These are phyloP conservation scores for Sistotremastrum niveocremeum DNA, from an alignment of 768 basidiomycete genomes.

Conservation along the genomic window DNA sequence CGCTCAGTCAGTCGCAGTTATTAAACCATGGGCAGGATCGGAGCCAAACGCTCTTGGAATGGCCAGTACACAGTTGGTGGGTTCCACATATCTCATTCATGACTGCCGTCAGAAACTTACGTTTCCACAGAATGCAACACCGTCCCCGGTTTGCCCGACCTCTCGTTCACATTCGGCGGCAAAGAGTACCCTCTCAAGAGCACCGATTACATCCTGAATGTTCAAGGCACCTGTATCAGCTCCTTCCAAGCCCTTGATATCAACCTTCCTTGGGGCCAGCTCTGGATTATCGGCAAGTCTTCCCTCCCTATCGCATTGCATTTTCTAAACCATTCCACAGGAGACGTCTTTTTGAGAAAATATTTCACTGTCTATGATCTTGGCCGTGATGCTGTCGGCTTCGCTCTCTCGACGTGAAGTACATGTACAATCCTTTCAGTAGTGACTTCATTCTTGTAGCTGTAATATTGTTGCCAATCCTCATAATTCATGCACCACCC, in stretches of 20 bases:
- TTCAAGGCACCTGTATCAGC: slow-evolving; percentile 88
- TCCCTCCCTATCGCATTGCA: neutral
- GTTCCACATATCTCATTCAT: too few species aligned
- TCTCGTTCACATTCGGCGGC: slow-evolving; percentile 75
- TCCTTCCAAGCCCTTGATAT: slow-evolving; percentile 89
- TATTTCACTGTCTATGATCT: slow-evolving; percentile 88
- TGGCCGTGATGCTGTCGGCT: slow-evolving; percentile 67
- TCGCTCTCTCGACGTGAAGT: slow-evolving; percentile 38
- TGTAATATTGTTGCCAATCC: too few species aligned
- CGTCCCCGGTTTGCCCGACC: slow-evolving; percentile 70
- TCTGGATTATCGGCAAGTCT: slow-evolving; percentile 78
- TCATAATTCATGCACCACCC: too few species aligned
- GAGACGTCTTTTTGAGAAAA: slow-evolving; percentile 85
- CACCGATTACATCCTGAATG: slow-evolving; percentile 79
- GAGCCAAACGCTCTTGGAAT: slow-evolving; percentile 89
- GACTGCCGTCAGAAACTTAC: too few species aligned
- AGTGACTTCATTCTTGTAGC: too few species aligned
- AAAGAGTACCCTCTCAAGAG: slow-evolving; percentile 68
- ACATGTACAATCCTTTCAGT: too few species aligned
- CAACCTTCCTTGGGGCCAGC: slow-evolving; percentile 54
- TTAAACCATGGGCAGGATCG: slow-evolving; percentile 37
- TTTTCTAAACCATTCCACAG: slow-evolving; percentile 18
- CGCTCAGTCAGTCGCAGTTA: neutral
- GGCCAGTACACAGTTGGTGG: slow-evolving; percentile 76
- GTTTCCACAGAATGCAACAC: slow-evolving; percentile 45